phyloP scores from a whole-genome alignment of 2,329 filamentous ascomycete species.

The Colletotrichum sp. region DNA sequence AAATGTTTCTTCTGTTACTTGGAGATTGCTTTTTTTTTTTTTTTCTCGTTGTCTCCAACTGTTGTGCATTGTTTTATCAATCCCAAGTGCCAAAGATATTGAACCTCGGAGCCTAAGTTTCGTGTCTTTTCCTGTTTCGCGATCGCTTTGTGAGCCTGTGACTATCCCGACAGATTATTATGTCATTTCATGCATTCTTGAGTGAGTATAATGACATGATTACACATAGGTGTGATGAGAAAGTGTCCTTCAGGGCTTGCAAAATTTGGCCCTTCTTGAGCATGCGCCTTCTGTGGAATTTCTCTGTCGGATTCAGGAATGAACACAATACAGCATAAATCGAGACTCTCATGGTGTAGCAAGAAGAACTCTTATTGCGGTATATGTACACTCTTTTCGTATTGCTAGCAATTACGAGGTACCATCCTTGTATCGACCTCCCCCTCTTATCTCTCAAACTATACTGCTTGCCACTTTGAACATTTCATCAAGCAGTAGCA shows the following conservation, averaged over 20 bases:
- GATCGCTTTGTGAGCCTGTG: neutral
- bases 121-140: accelerated
- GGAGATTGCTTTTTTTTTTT: accelerated
- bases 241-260: neutral
- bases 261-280: neutral
- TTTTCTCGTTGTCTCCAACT: no score
- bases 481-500: neutral
- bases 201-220: accelerated
- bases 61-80: neutral
- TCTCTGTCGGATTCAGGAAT: neutral
- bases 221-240: accelerated
- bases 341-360: neutral
- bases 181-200: no score
- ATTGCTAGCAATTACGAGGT: neutral
- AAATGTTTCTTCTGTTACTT: neutral
- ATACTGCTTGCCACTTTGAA: neutral
- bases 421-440: accelerated
- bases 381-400: neutral
- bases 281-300: neutral
- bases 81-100: accelerated
- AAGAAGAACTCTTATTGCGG: accelerated
- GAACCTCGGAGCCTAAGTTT: neutral
- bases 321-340: accelerated
- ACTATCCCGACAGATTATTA: accelerated
- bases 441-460: accelerated